phyloP scores from a whole-genome alignment of 305 asterid species.

The Solanum hybrid region DNA sequence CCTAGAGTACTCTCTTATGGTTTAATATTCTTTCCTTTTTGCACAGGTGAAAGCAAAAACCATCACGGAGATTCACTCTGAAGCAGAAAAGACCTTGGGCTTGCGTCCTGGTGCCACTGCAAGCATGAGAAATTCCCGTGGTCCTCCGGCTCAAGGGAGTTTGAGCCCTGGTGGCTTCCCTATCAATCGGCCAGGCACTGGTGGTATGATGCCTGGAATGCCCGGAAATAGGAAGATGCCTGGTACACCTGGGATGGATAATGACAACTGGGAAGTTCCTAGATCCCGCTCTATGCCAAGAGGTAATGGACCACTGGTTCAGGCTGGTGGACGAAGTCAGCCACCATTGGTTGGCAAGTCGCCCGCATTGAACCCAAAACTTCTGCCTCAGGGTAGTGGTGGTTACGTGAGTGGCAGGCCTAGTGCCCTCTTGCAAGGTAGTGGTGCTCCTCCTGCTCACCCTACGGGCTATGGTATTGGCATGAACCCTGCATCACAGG shows the following conservation, averaged over 20 bases:
- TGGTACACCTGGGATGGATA: conserved; percentile 62
- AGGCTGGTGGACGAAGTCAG: conserved; percentile 27
- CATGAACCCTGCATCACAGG: conserved; percentile 9
- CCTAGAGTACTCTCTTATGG: not conserved
- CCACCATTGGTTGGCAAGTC: conserved; percentile 24
- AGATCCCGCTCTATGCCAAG: conserved; percentile 66
- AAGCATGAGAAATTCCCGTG: conserved; percentile 56
- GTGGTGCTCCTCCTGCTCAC: conserved; percentile 27
- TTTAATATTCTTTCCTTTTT: not conserved
- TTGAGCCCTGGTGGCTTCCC: conserved; percentile 53
- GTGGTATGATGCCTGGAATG: conserved; percentile 76
- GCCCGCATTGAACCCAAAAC: conserved; percentile 7
- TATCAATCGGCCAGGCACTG: conserved; percentile 59
- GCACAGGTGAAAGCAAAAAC: conserved; percentile 81
- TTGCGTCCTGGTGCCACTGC: conserved; percentile 91
- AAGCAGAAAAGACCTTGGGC: conserved; percentile 85
- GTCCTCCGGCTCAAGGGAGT: conserved; percentile 48
- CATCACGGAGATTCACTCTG: conserved; percentile 81
- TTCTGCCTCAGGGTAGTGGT: conserved; percentile 38
- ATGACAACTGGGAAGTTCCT: conserved; percentile 83
- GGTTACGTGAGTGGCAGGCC: conserved; percentile 41
- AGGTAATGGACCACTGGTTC: conserved; percentile 35
- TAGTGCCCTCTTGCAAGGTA: conserved; percentile 60
- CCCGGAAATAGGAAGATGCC: conserved; percentile 85
- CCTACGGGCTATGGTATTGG: conserved; percentile 11